phyloP scores from a whole-genome alignment of 176 grass and related monocot genomes.

The Coix lacrymajobi region DNA sequence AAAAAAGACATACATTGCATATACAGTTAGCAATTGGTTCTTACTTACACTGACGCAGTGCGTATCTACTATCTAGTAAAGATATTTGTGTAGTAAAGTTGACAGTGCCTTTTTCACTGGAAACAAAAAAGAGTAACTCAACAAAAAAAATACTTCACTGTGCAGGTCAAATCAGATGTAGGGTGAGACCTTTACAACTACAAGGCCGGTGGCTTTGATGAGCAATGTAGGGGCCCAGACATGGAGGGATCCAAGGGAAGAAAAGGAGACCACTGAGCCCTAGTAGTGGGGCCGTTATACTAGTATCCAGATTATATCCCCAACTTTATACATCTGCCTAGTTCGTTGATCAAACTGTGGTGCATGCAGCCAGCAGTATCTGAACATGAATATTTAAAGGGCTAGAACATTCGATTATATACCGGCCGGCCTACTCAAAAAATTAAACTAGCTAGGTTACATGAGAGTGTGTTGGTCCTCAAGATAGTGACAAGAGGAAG shows the following conservation, averaged over 20 bases:
- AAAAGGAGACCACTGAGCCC: conserved; percentile 8
- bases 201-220: conserved; percentile 28
- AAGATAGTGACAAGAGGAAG: neutral
- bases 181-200: conserved; percentile 9
- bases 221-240: conserved; percentile 49
- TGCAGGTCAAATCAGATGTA: conserved; percentile 42
- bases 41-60: neutral
- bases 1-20: neutral
- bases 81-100: neutral
- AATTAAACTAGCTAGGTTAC: neutral
- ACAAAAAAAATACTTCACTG: neutral
- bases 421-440: conserved; percentile 17
- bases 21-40: neutral
- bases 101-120: conserved; percentile 21
- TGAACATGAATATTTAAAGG: conserved; percentile 13
- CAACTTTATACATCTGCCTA: neutral
- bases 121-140: neutral
- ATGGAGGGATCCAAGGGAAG: conserved; percentile 46
- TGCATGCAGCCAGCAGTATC: conserved; percentile 32
- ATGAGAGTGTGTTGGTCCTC: neutral
- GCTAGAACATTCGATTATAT: conserved; percentile 46
- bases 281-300: conserved; percentile 34
- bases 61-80: neutral
- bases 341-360: conserved; percentile 35
- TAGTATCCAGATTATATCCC: conserved; percentile 25